Evolutionary conservation across 164 flowering plant genomes (phyloP).

Genomic region (Kingdonia uniflora): DNA sequence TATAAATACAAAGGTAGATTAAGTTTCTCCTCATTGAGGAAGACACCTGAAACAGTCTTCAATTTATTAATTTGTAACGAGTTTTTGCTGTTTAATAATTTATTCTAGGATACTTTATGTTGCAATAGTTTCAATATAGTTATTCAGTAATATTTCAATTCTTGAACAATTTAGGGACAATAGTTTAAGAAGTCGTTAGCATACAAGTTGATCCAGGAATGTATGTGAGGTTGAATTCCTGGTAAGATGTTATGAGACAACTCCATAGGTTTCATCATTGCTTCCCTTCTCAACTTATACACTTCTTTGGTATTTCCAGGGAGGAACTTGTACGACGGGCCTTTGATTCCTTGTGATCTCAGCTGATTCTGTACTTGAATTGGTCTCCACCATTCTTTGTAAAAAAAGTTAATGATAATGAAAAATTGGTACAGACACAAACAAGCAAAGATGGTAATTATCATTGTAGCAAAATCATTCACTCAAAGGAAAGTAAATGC

Average conservation of each 20-base stretch:
- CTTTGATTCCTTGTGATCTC: constrained; percentile 19
- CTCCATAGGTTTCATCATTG: constrained; percentile 14
- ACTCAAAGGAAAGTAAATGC: too few relatives aligned
- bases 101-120: too few relatives aligned
- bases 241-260: constrained; percentile 20
- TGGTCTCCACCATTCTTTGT: constrained; percentile 19
- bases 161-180: too few relatives aligned
- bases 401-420: constrained; percentile 7
- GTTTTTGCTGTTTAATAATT: too few relatives aligned
- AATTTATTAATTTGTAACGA: too few relatives aligned
- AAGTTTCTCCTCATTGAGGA: too few relatives aligned
- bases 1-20: too few relatives aligned
- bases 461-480: too few relatives aligned
- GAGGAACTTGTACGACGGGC: constrained; percentile 17
- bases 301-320: constrained; percentile 21
- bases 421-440: constrained; percentile 5
- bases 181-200: too few relatives aligned
- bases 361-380: constrained; percentile 4
- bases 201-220: constrained; percentile 12
- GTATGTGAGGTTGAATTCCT: constrained; percentile 16
- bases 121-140: too few relatives aligned
- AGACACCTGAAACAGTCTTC: too few relatives aligned
- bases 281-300: constrained; percentile 7
- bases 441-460: not conserved
- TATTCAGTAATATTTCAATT: too few relatives aligned